Conservation (phyloP, 768 basidiomycete genomes). For the Agrocybe praecox region DNA sequence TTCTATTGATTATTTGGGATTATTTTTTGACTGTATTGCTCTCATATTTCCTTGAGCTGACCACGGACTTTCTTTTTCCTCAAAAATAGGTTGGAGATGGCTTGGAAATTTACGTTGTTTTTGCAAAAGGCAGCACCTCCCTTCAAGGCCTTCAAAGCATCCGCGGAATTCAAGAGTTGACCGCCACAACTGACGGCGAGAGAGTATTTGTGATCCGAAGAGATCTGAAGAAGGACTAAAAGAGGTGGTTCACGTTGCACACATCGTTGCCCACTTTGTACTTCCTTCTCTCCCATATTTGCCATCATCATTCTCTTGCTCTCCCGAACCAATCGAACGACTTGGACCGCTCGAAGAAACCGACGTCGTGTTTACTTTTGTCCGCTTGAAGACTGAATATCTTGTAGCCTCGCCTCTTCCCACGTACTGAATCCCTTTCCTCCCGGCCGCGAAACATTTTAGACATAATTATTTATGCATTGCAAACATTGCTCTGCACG, state of each 20-base stretch:
- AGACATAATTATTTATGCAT: conserved; percentile 11
- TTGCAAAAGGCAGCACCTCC: conserved; percentile 63
- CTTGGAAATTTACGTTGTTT: conserved; percentile 87
- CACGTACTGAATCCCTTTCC: background rate
- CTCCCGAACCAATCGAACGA: conserved; percentile 19
- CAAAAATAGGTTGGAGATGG: conserved; percentile 85
- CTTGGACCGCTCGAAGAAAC: conserved; percentile 15
- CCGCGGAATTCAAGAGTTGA: conserved; percentile 64
- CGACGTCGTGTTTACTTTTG: background rate
- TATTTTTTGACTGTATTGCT: conserved; percentile 4
- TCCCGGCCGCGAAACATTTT: conserved; percentile 11
- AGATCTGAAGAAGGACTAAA: conserved; percentile 83
- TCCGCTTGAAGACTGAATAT: conserved; percentile 7
- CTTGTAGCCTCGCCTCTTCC: conserved; percentile 7
- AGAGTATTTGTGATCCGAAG: conserved; percentile 75
- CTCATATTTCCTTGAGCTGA: conserved; percentile 16
- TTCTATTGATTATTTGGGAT: background rate
- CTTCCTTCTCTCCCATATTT: conserved; percentile 13
- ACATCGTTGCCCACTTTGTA: conserved; percentile 15
- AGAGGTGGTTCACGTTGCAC: conserved; percentile 15
- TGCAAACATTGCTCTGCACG: background rate
- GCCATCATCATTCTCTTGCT: conserved; percentile 18
- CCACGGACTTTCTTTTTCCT: conserved; percentile 3
- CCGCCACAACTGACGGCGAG: conserved; percentile 63
- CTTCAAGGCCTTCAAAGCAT: conserved; percentile 59